Evolutionary conservation across 345 rosid genomes (phyloP), one percentile per base, ranked within the genome.

Genomic region (Eucalyptus erythrocorys): DNA sequence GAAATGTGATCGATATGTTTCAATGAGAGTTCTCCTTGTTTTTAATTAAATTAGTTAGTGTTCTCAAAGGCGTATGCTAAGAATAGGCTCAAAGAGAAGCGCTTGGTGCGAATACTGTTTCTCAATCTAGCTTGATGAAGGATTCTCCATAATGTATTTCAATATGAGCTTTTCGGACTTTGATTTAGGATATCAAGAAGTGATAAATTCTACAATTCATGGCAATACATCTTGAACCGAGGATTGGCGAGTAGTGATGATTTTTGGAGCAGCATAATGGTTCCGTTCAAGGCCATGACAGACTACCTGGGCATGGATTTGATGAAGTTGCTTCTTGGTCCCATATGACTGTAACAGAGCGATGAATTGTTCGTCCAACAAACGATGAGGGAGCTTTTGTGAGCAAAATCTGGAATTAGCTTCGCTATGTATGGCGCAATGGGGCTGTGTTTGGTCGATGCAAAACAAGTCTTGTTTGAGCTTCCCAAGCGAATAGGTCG

Each of bases 271-370:
- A 30, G 94, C 48, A 21, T 92, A 94, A 24, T 92, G 89, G 66
- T 91, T 94, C 27, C 91, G 88, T 71, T 82, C 89, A 49, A 95
- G 87, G 10, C 96, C 97, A 30, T 89, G 89, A 43, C 30, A 43
- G 3, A 92, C 34, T 26, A 92, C 90, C 50, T 95, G 97, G 30
- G 95, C 66, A 9, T 96, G 98, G 85, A 93, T 89, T 90, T 94
- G 95, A 84, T 86, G 91, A 91, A 97, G 93, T 66, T 93, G 97
- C 55, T 92, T 91, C 5, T 40, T 88, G 86, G 94, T 90, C 92
- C 91, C 94, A 92, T 97, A 95, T 93, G 94, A 94, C 55, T 88
- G 94, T 64, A 96, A 89, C 57, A 93, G 93, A 40, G 90, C 90
- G 86, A 94, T 94, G 79, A 94, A 86, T 87, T 91, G 93, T 59